These are phyloP conservation scores for Phytopythium delawarense DNA, from an alignment of 352 stramenopile genomes.

Conservation along the genomic window DNA sequence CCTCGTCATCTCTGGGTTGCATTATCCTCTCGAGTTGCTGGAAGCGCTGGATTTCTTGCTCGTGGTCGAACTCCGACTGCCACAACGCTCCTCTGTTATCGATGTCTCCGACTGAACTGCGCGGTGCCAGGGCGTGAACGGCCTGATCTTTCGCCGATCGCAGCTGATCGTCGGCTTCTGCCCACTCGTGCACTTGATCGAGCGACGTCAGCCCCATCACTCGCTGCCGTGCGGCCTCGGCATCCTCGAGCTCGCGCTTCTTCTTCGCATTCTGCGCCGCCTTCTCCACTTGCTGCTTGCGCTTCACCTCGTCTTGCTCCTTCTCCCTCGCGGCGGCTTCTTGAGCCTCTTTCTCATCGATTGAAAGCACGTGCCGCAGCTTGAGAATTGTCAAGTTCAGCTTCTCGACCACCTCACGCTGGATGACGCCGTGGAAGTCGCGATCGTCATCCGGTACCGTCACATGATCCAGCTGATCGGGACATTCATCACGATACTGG, in stretches of 20 bases:
- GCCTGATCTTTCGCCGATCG: background rate
- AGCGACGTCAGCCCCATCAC: conserved; percentile 53
- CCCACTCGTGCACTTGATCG: conserved; percentile 39
- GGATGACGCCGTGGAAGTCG: conserved; percentile 32
- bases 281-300: conserved; percentile 13
- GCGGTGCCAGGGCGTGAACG: no score
- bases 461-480: background rate
- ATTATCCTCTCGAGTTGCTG: conserved; percentile 1
- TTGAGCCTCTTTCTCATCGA: conserved; percentile 43
- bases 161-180: conserved; percentile 21
- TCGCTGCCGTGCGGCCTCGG: conserved; percentile 27
- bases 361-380: conserved; percentile 45
- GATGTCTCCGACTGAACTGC: no score
- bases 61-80: conserved; percentile 4
- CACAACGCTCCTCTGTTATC: background rate
- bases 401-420: conserved; percentile 47
- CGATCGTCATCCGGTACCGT: background rate
- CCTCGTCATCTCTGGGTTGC: background rate
- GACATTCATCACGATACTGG: background rate
- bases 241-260: conserved; percentile 24
- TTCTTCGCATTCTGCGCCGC: conserved; percentile 19
- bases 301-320: conserved; percentile 1
- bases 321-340: conserved; percentile 21
- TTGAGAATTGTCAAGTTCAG: conserved; percentile 63
- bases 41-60: conserved; percentile 3